These are phyloP conservation scores for Fistulifera pelliculosa DNA, from an alignment of 108 stramenopile genomes.

Conservation along the genomic window DNA sequence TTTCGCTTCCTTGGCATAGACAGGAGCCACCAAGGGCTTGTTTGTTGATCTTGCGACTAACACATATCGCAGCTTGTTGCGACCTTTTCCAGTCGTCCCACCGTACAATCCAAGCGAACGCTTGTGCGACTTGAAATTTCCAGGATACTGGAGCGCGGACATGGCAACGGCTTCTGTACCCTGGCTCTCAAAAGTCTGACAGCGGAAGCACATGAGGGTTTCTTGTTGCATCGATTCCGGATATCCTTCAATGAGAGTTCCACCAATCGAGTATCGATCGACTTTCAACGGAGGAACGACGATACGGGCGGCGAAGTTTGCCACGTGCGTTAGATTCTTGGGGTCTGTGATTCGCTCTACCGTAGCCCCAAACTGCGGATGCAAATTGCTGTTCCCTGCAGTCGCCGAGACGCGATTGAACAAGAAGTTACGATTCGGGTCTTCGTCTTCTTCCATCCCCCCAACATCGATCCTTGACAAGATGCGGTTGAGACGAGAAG, in stretches of 20 bases:
- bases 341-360: constrained; percentile 28
- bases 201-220: constrained; percentile 27
- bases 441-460: constrained; percentile 4
- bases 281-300: constrained; percentile 41
- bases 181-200: constrained; percentile 36
- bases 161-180: constrained; percentile 29
- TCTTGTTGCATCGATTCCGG: constrained; percentile 36
- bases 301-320: constrained; percentile 26
- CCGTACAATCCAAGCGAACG: constrained; percentile 32
- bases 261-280: constrained; percentile 41
- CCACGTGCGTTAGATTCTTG: constrained; percentile 25
- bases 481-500: constrained; percentile 60
- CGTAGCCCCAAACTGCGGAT: background rate
- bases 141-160: constrained; percentile 35
- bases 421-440: background rate
- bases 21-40: constrained; percentile 29
- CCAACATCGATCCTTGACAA: constrained; percentile 28
- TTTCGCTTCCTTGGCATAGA: too few species aligned
- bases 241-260: constrained; percentile 19
- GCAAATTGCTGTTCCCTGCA: background rate
- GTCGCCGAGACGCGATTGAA: background rate
- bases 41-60: constrained; percentile 68
- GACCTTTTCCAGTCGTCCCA: constrained; percentile 36
- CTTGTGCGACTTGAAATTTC: constrained; percentile 43
- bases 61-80: constrained; percentile 63